Evolutionary conservation across 106 monocot species (phyloP), one percentile per base, ranked within the genome.

Genomic region (Triglochin maritima): DNA sequence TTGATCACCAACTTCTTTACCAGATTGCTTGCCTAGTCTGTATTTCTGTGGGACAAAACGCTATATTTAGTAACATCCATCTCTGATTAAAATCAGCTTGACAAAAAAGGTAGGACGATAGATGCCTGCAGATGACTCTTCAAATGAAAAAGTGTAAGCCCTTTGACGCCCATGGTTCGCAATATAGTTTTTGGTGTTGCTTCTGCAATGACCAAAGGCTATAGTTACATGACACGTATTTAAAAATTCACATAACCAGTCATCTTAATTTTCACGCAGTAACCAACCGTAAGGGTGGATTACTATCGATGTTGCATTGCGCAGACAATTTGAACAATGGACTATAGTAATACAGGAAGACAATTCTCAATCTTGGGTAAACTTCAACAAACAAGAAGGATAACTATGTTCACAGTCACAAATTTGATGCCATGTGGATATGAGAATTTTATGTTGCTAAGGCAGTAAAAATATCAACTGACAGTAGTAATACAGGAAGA

Each of bases 91-190:
- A 29, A 29, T 29, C 29, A 29, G 29, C 1, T 29, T 29, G 60
- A 9, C 60, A 62, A 7, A 62, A 12, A 45, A 62, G n/a, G 9
- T 64, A 6, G 12, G 50, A 3, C 11, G 29, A 57, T 59, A 69
- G 3, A 8, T 83, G 88, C 95, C 85, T 96, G 95, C 11, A 96
- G 87, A 77, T 90, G 95, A 74, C 95, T 96, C 81, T 96, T 96
- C 15, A 90, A 71, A 64, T 96, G 95, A 68, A 96, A 96, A 64
- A 90, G 87, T 12, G 90, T 94, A 41, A 94, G 84, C 0, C 89
- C 89, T 72, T 94, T 94, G 10, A 89, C 94, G 58, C 89, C 89
- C 94, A 94, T 94, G 62, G 89, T 86, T 69, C 89, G 79, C 84
- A 94, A 82, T 69, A 94, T 89, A 57, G 89, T 86, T 73, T 89